A percentile compares a stretch with the other conserved stretches of the same genome.
These are phyloP conservation scores for Nicotiana attenuata DNA, from an alignment of 257 asterid genomes.

Conservation along the genomic window DNA sequence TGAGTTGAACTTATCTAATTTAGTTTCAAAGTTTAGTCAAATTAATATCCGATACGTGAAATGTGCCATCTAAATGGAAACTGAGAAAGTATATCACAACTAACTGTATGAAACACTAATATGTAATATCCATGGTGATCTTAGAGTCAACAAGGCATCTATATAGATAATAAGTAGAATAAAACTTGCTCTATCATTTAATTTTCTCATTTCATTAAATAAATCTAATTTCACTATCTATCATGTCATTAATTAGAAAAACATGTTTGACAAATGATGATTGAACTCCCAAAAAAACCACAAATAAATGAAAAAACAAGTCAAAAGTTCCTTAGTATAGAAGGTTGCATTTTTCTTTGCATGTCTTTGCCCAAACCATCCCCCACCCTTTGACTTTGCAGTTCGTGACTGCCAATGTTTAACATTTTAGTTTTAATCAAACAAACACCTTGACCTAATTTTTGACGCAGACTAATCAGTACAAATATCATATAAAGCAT, in stretches of 20 bases:
- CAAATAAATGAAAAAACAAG: background rate
- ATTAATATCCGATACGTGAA: no score
- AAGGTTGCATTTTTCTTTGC: conserved; percentile 4
- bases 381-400: conserved; percentile 3
- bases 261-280: conserved; percentile 7
- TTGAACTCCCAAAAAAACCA: background rate
- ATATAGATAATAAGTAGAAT: background rate
- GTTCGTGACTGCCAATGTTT: background rate
- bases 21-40: no score
- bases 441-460: background rate
- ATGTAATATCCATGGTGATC: background rate
- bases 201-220: background rate
- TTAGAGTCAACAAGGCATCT: no score
- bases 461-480: background rate
- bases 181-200: background rate
- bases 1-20: no score
- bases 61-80: no score
- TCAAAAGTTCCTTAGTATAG: background rate
- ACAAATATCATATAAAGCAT: background rate
- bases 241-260: background rate
- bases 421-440: background rate
- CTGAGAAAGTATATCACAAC: no score
- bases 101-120: background rate
- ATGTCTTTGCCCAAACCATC: background rate
- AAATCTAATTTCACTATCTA: background rate